phyloP scores from a whole-genome alignment of 2,329 filamentous ascomycete species.

The Biscogniauxia mediterranea region DNA sequence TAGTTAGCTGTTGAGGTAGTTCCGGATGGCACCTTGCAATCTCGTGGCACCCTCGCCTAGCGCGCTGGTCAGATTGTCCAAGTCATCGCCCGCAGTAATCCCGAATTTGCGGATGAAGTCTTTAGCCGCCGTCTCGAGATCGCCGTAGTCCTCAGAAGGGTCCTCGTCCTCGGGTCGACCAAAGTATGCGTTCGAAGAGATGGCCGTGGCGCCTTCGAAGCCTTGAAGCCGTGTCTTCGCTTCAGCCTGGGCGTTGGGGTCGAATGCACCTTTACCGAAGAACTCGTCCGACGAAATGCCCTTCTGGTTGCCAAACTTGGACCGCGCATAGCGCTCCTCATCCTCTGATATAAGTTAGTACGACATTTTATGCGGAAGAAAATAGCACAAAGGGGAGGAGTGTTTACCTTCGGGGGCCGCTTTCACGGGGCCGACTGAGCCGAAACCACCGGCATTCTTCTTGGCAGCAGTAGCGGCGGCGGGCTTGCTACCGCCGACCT shows the following conservation, averaged over 20 bases:
- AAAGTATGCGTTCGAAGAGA: constrained; percentile 97
- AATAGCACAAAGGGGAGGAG: background rate
- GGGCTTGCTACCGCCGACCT: constrained; percentile 66
- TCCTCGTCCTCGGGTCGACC: constrained; percentile 84
- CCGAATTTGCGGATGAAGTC: constrained; percentile 96
- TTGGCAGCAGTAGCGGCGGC: constrained; percentile 55
- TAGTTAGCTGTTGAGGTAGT: constrained; percentile 60
- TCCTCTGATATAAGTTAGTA: constrained; percentile 54
- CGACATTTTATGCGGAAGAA: background rate
- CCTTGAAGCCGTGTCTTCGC: constrained; percentile 84
- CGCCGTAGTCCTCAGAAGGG: constrained; percentile 74
- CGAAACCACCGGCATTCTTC: constrained; percentile 83
- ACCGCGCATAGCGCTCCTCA: constrained; percentile 76
- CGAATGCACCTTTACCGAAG: constrained; percentile 87
- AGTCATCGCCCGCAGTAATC: constrained; percentile 90
- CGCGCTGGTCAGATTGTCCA: constrained; percentile 83
- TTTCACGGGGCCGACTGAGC: constrained; percentile 76
- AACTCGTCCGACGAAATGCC: constrained; percentile 98
- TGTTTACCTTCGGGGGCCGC: constrained; percentile 63
- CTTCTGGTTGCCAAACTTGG: constrained; percentile 90
- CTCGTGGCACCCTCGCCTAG: constrained; percentile 82
- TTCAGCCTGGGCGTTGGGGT: constrained; percentile 76
- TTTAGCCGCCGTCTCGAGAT: constrained; percentile 89
- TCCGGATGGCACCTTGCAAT: constrained; percentile 73
- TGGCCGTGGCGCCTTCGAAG: constrained; percentile 88